Evolutionary conservation across 345 rosid genomes (phyloP).

Genomic region (Physaria fendleri): DNA sequence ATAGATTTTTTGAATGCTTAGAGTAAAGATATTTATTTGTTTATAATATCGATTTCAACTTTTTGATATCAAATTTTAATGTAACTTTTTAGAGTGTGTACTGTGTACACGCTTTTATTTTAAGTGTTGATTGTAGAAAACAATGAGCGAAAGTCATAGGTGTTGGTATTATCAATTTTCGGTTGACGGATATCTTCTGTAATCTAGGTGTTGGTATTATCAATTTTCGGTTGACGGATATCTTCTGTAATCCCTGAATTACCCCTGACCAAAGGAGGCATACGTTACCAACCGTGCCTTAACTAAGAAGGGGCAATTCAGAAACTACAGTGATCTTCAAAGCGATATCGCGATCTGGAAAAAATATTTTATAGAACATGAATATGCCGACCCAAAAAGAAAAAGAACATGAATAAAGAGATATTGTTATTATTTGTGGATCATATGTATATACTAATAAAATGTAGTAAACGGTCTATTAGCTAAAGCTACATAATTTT

Average conservation of each 20-base stretch:
- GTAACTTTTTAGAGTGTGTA: neutral
- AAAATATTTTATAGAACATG: neutral
- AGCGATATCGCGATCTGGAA: neutral
- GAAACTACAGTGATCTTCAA: neutral
- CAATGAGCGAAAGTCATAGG: neutral
- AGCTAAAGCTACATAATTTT: conserved; percentile 14
- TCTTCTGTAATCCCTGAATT: neutral
- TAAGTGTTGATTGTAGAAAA: neutral
- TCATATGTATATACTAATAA: neutral
- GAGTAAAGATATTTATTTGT: neutral
- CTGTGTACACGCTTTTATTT: neutral
- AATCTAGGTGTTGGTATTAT: too few species aligned
- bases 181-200: neutral
- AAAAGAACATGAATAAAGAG: too few species aligned
- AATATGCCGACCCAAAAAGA: too few species aligned
- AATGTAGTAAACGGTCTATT: conserved; percentile 18
- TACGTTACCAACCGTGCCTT: neutral
- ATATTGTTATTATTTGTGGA: too few species aligned
- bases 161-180: neutral
- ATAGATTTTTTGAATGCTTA: neutral
- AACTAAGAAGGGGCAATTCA: neutral
- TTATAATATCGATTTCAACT: neutral
- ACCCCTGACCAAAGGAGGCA: neutral
- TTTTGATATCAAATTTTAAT: neutral
- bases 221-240: neutral